These are phyloP conservation scores for Emergomyces orientalis DNA, from an alignment of 2,329 filamentous ascomycete species.

Conservation along the genomic window DNA sequence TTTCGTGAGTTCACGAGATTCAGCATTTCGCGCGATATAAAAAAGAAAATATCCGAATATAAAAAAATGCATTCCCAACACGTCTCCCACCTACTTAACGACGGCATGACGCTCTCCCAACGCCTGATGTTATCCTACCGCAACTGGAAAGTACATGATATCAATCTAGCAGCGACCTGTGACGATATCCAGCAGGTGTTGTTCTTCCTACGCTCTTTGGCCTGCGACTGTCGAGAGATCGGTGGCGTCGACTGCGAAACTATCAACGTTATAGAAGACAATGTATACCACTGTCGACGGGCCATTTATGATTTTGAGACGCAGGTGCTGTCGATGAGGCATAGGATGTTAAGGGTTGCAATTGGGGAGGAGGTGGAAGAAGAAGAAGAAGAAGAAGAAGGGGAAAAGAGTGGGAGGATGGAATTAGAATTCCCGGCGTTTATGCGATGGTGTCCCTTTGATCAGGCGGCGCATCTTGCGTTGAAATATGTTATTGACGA, in stretches of 20 bases:
- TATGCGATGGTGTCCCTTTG: not conserved
- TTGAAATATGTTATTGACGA: not conserved
- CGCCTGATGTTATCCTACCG: not conserved
- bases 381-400: not conserved
- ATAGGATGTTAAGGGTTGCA: not conserved
- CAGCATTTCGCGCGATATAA: not conserved
- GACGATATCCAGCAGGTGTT: not conserved
- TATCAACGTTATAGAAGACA: not conserved
- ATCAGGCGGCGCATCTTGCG: not conserved
- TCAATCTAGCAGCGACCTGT: not conserved
- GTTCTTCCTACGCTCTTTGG: not conserved
- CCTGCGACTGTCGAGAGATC: not conserved
- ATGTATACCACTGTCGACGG: not conserved
- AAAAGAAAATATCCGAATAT: not conserved
- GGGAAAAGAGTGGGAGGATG: not conserved
- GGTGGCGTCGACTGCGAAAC: not conserved
- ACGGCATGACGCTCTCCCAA: not conserved
- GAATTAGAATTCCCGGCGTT: not conserved
- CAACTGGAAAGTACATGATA: not conserved
- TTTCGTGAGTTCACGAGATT: too few species aligned
- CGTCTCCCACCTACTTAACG: not conserved
- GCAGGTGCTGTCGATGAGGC: not conserved
- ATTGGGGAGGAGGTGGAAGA: not conserved
- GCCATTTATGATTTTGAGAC: not conserved
- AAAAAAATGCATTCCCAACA: not conserved